Evolutionary conservation across 495 filamentous ascomycete species (phyloP).

Genomic region (Aspergillus nanangensis): DNA sequence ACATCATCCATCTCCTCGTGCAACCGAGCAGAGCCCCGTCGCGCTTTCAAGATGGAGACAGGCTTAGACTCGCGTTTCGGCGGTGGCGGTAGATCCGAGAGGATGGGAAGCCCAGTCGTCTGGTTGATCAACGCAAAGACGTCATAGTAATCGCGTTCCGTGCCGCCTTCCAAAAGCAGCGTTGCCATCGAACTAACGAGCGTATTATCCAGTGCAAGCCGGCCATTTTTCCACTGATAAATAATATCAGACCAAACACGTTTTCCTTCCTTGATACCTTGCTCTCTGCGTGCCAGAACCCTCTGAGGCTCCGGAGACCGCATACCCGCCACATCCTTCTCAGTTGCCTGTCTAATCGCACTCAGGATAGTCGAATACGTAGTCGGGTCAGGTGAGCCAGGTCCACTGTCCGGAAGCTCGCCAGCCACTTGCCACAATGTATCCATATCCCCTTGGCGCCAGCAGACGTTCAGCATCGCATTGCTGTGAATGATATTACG

Average conservation of each 20-base stretch:
- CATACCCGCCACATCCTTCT: slow-evolving; percentile 19
- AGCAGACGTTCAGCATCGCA: slow-evolving; percentile 76
- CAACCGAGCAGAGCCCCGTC: background rate
- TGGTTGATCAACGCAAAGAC: slow-evolving; percentile 70
- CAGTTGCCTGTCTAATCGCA: slow-evolving; percentile 48
- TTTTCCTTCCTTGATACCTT: slow-evolving; percentile 53
- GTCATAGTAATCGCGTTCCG: slow-evolving; percentile 59
- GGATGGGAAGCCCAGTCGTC: slow-evolving; percentile 64
- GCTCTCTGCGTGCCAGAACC: slow-evolving; percentile 24
- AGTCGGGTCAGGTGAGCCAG: slow-evolving; percentile 55
- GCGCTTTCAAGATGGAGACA: background rate
- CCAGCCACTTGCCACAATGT: slow-evolving; percentile 66
- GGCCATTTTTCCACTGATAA: slow-evolving; percentile 63
- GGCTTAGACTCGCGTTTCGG: background rate
- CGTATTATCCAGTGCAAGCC: slow-evolving; percentile 65
- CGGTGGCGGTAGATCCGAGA: slow-evolving; percentile 24
- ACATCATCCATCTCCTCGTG: slow-evolving; percentile 16
- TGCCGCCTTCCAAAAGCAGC: slow-evolving; percentile 56
- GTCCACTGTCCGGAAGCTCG: slow-evolving; percentile 57
- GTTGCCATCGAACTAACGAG: slow-evolving; percentile 74
- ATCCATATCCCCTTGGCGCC: slow-evolving; percentile 64
- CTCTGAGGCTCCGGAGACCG: slow-evolving; percentile 29
- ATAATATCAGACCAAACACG: slow-evolving; percentile 78
- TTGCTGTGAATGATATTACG: slow-evolving; percentile 80
- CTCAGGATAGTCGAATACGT: slow-evolving; percentile 83